A percentile compares a stretch with the other conserved stretches of the same genome.
These are phyloP conservation scores for Malassezia slooffiae DNA, from an alignment of 1,284 basidiomycete species.

Conservation along the genomic window DNA sequence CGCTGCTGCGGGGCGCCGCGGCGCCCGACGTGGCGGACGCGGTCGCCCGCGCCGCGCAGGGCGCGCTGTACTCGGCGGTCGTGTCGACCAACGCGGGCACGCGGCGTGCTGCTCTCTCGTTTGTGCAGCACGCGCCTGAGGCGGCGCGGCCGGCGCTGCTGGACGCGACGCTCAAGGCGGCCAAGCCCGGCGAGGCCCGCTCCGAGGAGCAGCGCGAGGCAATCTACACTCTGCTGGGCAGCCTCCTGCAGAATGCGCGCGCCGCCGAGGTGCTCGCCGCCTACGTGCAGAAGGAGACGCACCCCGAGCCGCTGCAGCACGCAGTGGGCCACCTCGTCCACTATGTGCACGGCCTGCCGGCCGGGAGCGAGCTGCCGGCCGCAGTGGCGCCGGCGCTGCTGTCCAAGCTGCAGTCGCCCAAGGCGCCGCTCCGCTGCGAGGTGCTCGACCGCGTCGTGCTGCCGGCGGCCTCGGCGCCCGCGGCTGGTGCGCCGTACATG, in stretches of 20 bases:
- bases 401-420: constrained; percentile 12
- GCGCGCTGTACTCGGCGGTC: constrained; percentile 19
- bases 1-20: constrained; percentile 18
- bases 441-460: neutral
- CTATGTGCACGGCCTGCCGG: constrained; percentile 16
- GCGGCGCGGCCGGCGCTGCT: constrained; percentile 17
- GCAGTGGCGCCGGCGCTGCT: constrained; percentile 19
- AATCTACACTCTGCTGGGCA: neutral
- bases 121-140: constrained; percentile 5
- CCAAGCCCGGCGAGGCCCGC: constrained; percentile 5
- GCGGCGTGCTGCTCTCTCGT: constrained; percentile 7
- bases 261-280: constrained; percentile 27
- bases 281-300: constrained; percentile 32
- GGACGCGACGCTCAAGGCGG: constrained; percentile 10
- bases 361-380: constrained; percentile 7
- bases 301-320: constrained; percentile 27
- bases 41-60: constrained; percentile 13
- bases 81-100: constrained; percentile 28
- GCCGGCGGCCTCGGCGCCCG: neutral
- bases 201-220: constrained; percentile 11
- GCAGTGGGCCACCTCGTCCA: too few species aligned
- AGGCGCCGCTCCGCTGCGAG: constrained; percentile 29
- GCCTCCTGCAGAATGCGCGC: constrained; percentile 3
- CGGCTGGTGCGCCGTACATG: neutral
- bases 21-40: neutral